Evolutionary conservation across 2,329 filamentous ascomycete species (phyloP).

Genomic region (Tolypocladium album): DNA sequence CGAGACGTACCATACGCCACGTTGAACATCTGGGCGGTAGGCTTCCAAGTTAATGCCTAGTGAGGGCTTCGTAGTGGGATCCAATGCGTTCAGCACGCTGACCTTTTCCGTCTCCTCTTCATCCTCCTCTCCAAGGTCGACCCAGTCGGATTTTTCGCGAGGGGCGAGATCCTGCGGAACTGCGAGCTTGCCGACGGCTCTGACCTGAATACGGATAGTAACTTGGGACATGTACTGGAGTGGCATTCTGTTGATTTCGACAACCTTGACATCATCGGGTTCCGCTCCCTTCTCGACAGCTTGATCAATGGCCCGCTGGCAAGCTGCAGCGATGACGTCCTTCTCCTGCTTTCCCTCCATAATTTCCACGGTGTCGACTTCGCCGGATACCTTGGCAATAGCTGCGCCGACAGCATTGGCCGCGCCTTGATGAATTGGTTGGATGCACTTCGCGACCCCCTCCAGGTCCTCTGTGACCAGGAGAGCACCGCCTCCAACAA

Average conservation of each 20-base stretch:
- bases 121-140: conserved; percentile 5
- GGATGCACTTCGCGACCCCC: conserved; percentile 38
- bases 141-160: not conserved
- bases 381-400: conserved; percentile 42
- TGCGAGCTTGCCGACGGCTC: conserved; percentile 21
- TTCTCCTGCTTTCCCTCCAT: conserved; percentile 25
- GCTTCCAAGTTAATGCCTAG: conserved; percentile 16
- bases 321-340: conserved; percentile 26
- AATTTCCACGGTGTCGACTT: conserved; percentile 40
- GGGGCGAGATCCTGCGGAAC: conserved; percentile 16
- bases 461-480: conserved; percentile 35
- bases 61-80: conserved; percentile 19
- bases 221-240: conserved; percentile 24
- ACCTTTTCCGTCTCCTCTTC: conserved; percentile 15
- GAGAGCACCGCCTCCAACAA: conserved; percentile 48
- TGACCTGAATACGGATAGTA: conserved; percentile 21
- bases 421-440: conserved; percentile 40
- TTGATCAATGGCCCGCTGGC: conserved; percentile 19
- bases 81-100: conserved; percentile 16
- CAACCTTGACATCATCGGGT: conserved; percentile 26
- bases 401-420: conserved; percentile 53
- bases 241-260: conserved; percentile 32
- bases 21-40: conserved; percentile 19
- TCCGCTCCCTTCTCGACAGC: conserved; percentile 20
- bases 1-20: conserved; percentile 23